These are phyloP conservation scores for Suaeda aralocaspica DNA, from an alignment of 148 eudicot genomes.

Conservation along the genomic window DNA sequence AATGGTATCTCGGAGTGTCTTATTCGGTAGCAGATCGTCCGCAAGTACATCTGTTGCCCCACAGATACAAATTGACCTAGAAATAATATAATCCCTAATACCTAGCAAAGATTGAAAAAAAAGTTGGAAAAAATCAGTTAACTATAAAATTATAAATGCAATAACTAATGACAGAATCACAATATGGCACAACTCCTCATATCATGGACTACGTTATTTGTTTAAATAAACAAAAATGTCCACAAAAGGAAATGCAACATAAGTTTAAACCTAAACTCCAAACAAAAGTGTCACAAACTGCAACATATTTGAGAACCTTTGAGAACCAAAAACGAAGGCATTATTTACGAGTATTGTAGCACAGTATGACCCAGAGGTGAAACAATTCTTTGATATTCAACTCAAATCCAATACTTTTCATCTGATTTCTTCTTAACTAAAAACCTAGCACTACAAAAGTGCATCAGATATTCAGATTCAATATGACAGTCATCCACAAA, in stretches of 20 bases:
- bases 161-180: not conserved
- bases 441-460: not conserved
- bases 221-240: not conserved
- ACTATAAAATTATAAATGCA: not conserved
- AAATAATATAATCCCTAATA: slow-evolving; percentile 75
- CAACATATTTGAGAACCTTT: not conserved
- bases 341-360: not conserved
- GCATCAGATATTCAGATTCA: not conserved
- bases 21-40: slow-evolving; percentile 84
- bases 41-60: slow-evolving; percentile 81
- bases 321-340: slow-evolving; percentile 37
- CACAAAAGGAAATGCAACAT: not conserved
- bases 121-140: not conserved
- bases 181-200: not conserved
- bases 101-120: slow-evolving; percentile 43
- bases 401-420: not conserved
- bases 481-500: not conserved
- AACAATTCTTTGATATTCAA: not conserved
- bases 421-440: not conserved
- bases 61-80: slow-evolving; percentile 77
- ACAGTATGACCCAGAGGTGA: not conserved
- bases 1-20: slow-evolving; percentile 80
- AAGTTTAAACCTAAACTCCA: not conserved
- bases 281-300: not conserved
- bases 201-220: not conserved